Evolutionary conservation across 768 basidiomycete genomes (phyloP).

Genomic region (Leccinum obscurum): DNA sequence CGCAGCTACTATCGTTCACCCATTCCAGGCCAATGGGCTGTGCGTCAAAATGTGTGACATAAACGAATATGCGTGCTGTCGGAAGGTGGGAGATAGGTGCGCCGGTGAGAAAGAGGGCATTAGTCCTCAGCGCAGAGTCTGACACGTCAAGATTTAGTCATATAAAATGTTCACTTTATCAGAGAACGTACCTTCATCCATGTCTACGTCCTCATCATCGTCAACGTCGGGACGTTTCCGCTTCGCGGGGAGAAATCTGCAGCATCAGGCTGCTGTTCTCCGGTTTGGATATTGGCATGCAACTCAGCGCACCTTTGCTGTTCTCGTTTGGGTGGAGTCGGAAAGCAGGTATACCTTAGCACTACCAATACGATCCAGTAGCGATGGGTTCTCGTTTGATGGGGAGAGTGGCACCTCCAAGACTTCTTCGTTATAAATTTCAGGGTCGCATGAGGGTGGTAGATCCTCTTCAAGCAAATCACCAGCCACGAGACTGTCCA

Average conservation of each 20-base stretch:
- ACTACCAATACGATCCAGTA: constrained; percentile 69
- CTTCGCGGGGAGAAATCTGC: constrained; percentile 33
- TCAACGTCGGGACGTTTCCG: constrained; percentile 49
- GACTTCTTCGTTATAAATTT: constrained; percentile 59
- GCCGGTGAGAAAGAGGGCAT: constrained; percentile 75
- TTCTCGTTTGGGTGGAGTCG: constrained; percentile 58
- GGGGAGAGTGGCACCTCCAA: constrained; percentile 33
- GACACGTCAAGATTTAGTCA: constrained; percentile 1
- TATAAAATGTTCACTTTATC: constrained; percentile 1
- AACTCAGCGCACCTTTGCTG: constrained; percentile 71
- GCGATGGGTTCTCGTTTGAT: constrained; percentile 28
- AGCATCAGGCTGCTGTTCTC: constrained; percentile 48
- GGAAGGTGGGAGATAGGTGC: constrained; percentile 72
- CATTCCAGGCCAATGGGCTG: constrained; percentile 79
- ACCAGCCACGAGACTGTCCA: constrained; percentile 50
- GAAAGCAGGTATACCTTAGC: constrained; percentile 78
- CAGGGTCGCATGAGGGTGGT: constrained; percentile 51
- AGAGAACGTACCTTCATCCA: constrained; percentile 32
- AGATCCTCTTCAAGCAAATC: constrained; percentile 32
- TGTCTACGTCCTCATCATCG: constrained; percentile 38
- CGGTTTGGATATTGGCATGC: constrained; percentile 36
- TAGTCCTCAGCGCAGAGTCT: constrained; percentile 53
- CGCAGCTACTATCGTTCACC: constrained; percentile 82
- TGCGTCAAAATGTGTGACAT: constrained; percentile 75
- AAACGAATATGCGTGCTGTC: constrained; percentile 77